Evolutionary conservation across 140 eudicot species (phyloP), one percentile per base, ranked within the genome.

Genomic region (Stevia rebaudiana): DNA sequence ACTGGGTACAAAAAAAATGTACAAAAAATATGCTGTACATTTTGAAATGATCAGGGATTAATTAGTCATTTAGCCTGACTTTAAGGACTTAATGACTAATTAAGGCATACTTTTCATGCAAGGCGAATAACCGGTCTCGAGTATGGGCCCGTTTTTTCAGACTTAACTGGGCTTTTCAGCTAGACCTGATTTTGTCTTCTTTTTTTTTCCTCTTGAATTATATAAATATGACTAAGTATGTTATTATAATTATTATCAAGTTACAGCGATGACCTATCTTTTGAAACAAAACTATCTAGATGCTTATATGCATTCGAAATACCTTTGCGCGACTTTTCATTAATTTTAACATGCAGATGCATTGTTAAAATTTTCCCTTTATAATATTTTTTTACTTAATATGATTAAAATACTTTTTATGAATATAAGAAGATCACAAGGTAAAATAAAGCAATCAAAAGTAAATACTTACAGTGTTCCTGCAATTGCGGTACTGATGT

Each of bases 401-500:
- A n/a, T n/a, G n/a, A n/a, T n/a, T n/a, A n/a, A n/a, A n/a, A n/a
- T n/a, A n/a, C n/a, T n/a, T n/a, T 40, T 12, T 13, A 40, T 40
- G 13, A 12, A 24, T 15, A 23, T 22, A 4, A 8, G 39, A 22
- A 12, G 24, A 23, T 28, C 42, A 71, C 36, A 71, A 52, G 35
- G 69, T 49, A 25, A 22, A 50, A 51, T 50, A 39, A 62, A 22
- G 58, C 35, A 19, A 58, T 30, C 13, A 70, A 35, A 39, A 30
- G 56, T 40, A 58, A 58, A 43, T 55, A 76, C 95, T 79, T 33
- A 88, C 96, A 92, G 70, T 48, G 98, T 92, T 74, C 96, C 96
- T 36, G 98, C 95, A 67, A 86, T 80, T 46, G 86, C 95, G 23
- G 97, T 89, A 71, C 95, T 89, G 69, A 82, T 85, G 71, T 89